These are phyloP conservation scores for Dioscorea cayenensis DNA, from an alignment of 116 monocot genomes.

Conservation along the genomic window DNA sequence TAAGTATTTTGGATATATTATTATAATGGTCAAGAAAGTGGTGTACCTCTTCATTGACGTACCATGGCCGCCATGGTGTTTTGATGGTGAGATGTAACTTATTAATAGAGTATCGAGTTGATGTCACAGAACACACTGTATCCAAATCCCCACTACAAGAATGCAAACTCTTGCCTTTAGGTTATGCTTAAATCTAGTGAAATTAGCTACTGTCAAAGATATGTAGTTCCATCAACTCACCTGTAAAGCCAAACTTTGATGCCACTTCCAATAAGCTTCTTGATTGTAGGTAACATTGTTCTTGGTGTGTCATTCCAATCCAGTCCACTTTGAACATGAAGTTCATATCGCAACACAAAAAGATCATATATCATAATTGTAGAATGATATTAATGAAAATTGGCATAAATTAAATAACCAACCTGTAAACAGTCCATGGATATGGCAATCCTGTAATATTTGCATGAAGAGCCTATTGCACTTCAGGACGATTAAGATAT, in stretches of 20 bases:
- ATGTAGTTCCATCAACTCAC: constrained; percentile 2
- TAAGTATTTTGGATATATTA: no score
- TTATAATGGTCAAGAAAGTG: no score
- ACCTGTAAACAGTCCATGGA: constrained; percentile 3
- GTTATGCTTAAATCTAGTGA: no score
- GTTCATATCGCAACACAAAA: background rate
- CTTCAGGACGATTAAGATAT: constrained; percentile 6
- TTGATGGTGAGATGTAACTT: constrained; percentile 16
- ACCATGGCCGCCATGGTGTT: constrained; percentile 32
- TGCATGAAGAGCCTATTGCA: constrained; percentile 7
- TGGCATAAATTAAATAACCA: no score
- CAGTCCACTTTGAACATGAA: background rate
- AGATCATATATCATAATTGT: background rate
- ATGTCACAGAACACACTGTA: constrained; percentile 23
- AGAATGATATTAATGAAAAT: background rate
- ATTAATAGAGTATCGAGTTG: constrained; percentile 30
- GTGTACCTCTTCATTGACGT: background rate
- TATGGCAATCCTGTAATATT: constrained; percentile 5
- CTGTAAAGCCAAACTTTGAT: constrained; percentile 42
- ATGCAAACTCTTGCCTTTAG: no score
- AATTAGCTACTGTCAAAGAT: no score
- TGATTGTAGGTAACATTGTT: constrained; percentile 19
- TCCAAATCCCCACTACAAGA: constrained; percentile 30
- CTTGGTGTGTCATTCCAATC: constrained; percentile 14
- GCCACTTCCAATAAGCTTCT: constrained; percentile 32